Evolutionary conservation across 208 protist genomes (phyloP).

Genomic region (Endotrypanum monterogeii): DNA sequence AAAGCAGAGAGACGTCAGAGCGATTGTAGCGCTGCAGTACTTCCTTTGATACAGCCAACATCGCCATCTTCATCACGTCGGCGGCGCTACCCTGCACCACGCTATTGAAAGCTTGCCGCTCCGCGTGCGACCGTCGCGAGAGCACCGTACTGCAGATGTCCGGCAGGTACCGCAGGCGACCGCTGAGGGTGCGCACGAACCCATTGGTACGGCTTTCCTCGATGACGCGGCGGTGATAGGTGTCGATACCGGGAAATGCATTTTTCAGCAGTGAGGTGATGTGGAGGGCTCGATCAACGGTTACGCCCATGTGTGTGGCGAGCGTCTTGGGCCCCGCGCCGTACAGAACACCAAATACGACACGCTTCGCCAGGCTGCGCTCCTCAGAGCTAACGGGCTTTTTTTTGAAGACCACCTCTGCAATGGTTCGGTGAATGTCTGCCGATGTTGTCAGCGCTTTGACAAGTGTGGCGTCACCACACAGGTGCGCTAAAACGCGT

Average conservation of each 20-base stretch:
- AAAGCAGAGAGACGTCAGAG: constrained; percentile 52
- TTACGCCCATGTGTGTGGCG: constrained; percentile 67
- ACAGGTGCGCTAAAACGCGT: constrained; percentile 89
- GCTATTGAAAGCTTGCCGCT: constrained; percentile 92
- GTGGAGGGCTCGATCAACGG: constrained; percentile 60
- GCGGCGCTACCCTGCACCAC: constrained; percentile 89
- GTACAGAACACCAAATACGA: constrained; percentile 91
- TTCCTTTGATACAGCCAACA: constrained; percentile 75
- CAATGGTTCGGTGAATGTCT: constrained; percentile 85
- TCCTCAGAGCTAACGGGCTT: constrained; percentile 67
- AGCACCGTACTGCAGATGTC: constrained; percentile 70
- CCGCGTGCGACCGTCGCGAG: constrained; percentile 68
- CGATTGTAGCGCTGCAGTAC: constrained; percentile 59
- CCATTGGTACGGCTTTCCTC: constrained; percentile 69
- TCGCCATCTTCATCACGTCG: constrained; percentile 89
- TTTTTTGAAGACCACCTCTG: constrained; percentile 77
- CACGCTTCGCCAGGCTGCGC: constrained; percentile 76
- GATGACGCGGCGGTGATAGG: constrained; percentile 64
- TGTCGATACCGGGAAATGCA: constrained; percentile 68
- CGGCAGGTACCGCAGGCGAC: constrained; percentile 67
- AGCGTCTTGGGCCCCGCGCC: constrained; percentile 75
- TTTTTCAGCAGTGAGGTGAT: constrained; percentile 55
- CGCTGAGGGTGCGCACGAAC: constrained; percentile 83
- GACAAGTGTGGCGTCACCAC: constrained; percentile 62
- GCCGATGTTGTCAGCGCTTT: constrained; percentile 58